Evolutionary conservation across 768 basidiomycete species (phyloP), one percentile per base, ranked within the genome.

Genomic region (Trametes sanguinea): DNA sequence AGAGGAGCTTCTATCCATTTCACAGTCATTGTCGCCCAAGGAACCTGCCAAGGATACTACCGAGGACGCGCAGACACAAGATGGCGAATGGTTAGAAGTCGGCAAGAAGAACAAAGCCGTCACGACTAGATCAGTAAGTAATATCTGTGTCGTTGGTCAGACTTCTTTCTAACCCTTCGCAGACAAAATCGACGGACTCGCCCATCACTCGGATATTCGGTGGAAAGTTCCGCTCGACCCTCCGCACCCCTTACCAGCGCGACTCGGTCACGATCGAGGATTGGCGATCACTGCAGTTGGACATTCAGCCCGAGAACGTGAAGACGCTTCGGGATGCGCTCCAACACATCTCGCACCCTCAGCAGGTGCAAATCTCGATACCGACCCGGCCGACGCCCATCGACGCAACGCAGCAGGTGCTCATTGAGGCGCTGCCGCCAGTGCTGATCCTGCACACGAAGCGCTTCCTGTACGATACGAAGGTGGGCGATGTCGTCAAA

Each of bases 121-220:
- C 16, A 78, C 91, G 52, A 95, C 94, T 2, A 79, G 95, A 57
- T 89, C 87, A 45, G 92, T 94, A 65, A 57, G 88, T 57, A 2
- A 82, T 6, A 14, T 33, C 14, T 13, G 13, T 29, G 11, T 50
- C 13, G 11, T 14, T 33, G 29, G 30, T 6, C 13, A 11, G 10
- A 9, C 4, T 32, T 32, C 8, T 43, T 22, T 22, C 22, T 50
- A 14, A 50, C 11, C 6, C 30, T 9, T 32, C 32, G 11, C 30
- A 94, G 91, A 86, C 85, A 48, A 93, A 90, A 74, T 82, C 84
- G 0, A 81, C 83, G 3, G 94, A 97, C 66, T 92, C 92, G 2
- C 90, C 95, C 0, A 90, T 99, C 54, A 92, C 93, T 0, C 80
- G 89, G 29, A 91, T 99, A 61, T 99, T 99, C 68, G 94, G 95